A percentile compares a stretch with the other conserved stretches of the same genome.
phyloP scores from a whole-genome alignment of 352 stramenopile genomes.

The Phytophthora ohioensis region DNA sequence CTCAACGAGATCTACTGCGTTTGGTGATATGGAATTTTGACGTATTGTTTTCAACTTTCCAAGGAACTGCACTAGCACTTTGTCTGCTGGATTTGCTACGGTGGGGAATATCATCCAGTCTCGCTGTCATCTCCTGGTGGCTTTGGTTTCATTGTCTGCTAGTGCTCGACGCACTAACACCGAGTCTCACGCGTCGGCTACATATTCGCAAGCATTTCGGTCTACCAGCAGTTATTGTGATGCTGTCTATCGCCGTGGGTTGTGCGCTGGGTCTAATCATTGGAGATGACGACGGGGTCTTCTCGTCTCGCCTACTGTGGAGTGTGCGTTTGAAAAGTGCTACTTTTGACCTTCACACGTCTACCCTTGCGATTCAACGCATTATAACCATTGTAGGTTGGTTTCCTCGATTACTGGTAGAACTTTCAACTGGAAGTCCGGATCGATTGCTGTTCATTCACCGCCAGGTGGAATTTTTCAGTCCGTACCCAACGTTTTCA shows the following conservation, averaged over 20 bases:
- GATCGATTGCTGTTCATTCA: slow-evolving; percentile 39
- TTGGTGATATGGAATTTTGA: slow-evolving; percentile 35
- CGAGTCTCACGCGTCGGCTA: slow-evolving; percentile 20
- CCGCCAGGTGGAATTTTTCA: slow-evolving; percentile 33
- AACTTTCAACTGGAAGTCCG: slow-evolving; percentile 17
- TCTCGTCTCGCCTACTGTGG: slow-evolving; percentile 33
- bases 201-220: slow-evolving; percentile 28
- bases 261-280: slow-evolving; percentile 20
- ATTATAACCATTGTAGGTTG: slow-evolving; percentile 37
- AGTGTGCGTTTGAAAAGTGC: background rate
- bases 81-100: slow-evolving; percentile 44
- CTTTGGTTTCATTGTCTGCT: slow-evolving; percentile 64
- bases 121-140: slow-evolving; percentile 52
- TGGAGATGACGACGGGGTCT: slow-evolving; percentile 9
- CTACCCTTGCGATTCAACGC: slow-evolving; percentile 28
- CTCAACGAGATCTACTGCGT: slow-evolving; percentile 29
- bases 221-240: slow-evolving; percentile 17
- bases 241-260: slow-evolving; percentile 9
- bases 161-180: slow-evolving; percentile 55
- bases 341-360: slow-evolving; percentile 22
- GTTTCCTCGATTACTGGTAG: slow-evolving; percentile 28
- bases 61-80: slow-evolving; percentile 21
- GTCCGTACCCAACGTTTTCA: slow-evolving; percentile 29
- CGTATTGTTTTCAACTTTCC: slow-evolving; percentile 37
- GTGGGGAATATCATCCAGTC: slow-evolving; percentile 38